Evolutionary conservation across 2,329 filamentous ascomycete genomes (phyloP), one percentile per base, ranked within the genome.

Genomic region (Fusarium keratoplasticum): DNA sequence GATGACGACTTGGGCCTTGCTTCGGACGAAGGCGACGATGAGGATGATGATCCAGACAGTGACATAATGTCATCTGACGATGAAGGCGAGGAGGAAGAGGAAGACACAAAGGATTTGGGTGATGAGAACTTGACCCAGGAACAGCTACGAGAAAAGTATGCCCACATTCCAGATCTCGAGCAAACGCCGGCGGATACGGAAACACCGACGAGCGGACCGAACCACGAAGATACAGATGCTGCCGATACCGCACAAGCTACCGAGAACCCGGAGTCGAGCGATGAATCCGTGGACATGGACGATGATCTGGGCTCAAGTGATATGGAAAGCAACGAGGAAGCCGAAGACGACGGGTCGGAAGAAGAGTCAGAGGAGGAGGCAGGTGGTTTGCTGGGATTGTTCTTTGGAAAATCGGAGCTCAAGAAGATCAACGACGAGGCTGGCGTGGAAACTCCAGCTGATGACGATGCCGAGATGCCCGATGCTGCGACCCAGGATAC

Each of bases 41-140:
- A 83, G 36, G 82, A 82, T 31, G 87, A 84, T 20, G 80, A 81
- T 1, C 81, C 82, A 14, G 83, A 83, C 27, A 86, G 85, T 40
- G 84, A 86, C 55, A 80, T 90, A 68, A 91, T 92, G 87, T 91
- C 91, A 31, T 90, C 88, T 3, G 89, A 88, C 54, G 90, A 91
- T 22, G 89, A 91, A 22, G 89, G 89, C 6, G 89, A 90, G 18
- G 89, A 91, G 14, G 89, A 89, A 18, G 89, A 91, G 13, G 89
- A 89, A 10, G 88, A 89, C 42, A 84, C 78, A 16, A 84, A 86
- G 22, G 86, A 86, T 9, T 79, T 83, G 14, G 90, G 87, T 10
- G 91, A 93, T 67, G 92, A 93, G 69, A 86, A 87, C 13, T 85
- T 95, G 5, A 93, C 92, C 0, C 89, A 92, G 70, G 92, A 94